Evolutionary conservation across 1,284 basidiomycete species (phyloP).

Genomic region (Cryptococcus deneoformans): DNA sequence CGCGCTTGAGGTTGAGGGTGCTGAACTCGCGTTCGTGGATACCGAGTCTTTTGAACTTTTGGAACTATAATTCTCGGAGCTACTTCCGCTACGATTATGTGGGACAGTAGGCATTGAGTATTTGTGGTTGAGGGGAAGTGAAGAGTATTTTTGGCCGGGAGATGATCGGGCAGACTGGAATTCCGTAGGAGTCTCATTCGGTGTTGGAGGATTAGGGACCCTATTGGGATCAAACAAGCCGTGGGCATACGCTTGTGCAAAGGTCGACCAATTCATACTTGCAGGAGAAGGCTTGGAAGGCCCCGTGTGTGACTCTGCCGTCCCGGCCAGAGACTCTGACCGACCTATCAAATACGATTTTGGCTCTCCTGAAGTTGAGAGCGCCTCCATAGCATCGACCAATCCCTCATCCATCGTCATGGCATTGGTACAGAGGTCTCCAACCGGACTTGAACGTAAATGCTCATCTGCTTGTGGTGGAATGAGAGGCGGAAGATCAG

Average conservation of each 20-base stretch:
- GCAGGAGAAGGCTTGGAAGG: background rate
- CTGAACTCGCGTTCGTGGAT: conserved; percentile 19
- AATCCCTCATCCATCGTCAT: conserved; percentile 16
- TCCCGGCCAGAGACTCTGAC: conserved; percentile 11
- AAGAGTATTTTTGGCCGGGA: conserved; percentile 19
- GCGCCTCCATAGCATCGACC: conserved; percentile 21
- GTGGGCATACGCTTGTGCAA: conserved; percentile 68
- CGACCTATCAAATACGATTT: conserved; percentile 14
- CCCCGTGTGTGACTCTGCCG: background rate
- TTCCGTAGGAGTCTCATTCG: conserved; percentile 11
- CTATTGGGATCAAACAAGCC: conserved; percentile 78
- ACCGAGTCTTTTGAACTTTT: conserved; percentile 14
- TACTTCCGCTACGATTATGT: background rate
- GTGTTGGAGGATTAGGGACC: conserved; percentile 62
- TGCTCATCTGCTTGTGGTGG: conserved; percentile 3
- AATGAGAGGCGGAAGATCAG: background rate
- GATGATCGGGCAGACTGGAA: conserved; percentile 23
- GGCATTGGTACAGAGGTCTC: conserved; percentile 12
- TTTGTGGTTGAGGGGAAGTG: background rate
- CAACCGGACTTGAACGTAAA: conserved; percentile 1
- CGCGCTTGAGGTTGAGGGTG: conserved; percentile 14
- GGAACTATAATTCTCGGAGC: conserved; percentile 11
- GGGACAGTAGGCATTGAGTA: background rate
- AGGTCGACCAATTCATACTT: conserved; percentile 60
- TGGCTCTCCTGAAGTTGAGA: conserved; percentile 8